Conservation (phyloP, 768 basidiomycete species). For the Sporobolomyces phaffii region DNA sequence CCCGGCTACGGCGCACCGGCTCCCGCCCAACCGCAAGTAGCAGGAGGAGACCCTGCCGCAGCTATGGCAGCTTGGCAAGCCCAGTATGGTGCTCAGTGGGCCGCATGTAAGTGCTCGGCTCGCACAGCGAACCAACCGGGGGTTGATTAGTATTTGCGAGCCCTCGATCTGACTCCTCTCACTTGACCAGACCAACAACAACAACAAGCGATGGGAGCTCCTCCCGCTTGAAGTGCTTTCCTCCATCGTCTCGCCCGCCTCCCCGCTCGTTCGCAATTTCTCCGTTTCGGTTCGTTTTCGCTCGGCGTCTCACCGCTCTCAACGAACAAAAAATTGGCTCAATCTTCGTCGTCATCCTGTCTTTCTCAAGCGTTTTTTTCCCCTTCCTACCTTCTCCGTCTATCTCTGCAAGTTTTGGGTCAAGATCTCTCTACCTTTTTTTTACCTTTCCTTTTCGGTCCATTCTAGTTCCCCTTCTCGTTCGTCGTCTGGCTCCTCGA, state of each 20-base stretch:
- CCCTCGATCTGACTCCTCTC: too few relatives aligned
- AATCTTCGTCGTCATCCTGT: too few relatives aligned
- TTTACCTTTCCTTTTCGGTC: constrained; percentile 2
- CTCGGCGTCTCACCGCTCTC: too few relatives aligned
- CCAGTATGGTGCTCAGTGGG: constrained; percentile 71
- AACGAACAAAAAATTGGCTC: too few relatives aligned
- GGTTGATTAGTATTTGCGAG: too few relatives aligned
- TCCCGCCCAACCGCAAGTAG: constrained; percentile 30
- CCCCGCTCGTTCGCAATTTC: neutral
- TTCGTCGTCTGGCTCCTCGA: too few relatives aligned
- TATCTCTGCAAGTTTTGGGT: too few relatives aligned
- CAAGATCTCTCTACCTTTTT: constrained; percentile 5
- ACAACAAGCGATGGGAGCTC: constrained; percentile 17
- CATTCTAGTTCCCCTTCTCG: too few relatives aligned
- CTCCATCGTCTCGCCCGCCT: neutral
- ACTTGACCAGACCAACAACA: constrained; percentile 17
- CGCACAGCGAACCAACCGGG: neutral
- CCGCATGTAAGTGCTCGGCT: constrained; percentile 7
- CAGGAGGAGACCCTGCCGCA: constrained; percentile 51
- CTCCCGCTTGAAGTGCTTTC: neutral
- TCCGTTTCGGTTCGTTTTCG: neutral
- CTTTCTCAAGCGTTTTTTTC: too few relatives aligned
- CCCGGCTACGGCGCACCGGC: neutral
- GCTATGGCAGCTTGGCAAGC: constrained; percentile 51
- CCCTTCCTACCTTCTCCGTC: neutral